Conservation (phyloP, 805 yeast genomes). For the Candida ovalis region DNA sequence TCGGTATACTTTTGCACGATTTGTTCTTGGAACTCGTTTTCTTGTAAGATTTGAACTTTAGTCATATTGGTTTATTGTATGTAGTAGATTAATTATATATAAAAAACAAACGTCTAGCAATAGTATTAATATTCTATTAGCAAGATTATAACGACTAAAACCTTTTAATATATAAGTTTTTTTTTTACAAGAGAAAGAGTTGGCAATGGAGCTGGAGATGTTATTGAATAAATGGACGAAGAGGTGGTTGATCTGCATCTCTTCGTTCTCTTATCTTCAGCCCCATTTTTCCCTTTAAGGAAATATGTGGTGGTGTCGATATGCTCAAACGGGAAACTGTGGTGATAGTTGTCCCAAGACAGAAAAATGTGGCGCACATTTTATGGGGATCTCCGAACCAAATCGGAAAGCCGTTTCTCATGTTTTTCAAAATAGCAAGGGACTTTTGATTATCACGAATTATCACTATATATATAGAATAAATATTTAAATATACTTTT, state of each 20-base stretch:
- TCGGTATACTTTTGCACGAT: slow-evolving; percentile 60
- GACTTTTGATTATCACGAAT: not conserved
- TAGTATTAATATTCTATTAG: too few species aligned
- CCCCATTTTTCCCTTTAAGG: not conserved
- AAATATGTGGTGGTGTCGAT: not conserved
- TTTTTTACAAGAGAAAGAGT: too few species aligned
- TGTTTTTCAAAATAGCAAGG: not conserved
- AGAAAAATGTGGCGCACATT: not conserved
- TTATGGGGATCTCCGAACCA: not conserved
- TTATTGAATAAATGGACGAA: too few species aligned
- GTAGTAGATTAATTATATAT: not conserved
- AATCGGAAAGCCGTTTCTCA: not conserved
- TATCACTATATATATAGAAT: not conserved
- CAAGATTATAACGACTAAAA: too few species aligned
- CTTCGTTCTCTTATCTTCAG: not conserved
- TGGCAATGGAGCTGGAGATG: too few species aligned
- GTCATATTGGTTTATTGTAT: not conserved
- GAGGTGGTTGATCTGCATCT: not conserved
- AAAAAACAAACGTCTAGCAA: not conserved
- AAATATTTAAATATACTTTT: not conserved
- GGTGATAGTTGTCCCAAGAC: not conserved
- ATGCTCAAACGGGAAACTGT: not conserved
- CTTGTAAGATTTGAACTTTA: slow-evolving; percentile 8
- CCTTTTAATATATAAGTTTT: too few species aligned
- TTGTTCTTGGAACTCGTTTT: slow-evolving; percentile 40